These are phyloP conservation scores for Stagonosporopsis rhizophila DNA, from an alignment of 2,329 filamentous ascomycete species.

Conservation along the genomic window DNA sequence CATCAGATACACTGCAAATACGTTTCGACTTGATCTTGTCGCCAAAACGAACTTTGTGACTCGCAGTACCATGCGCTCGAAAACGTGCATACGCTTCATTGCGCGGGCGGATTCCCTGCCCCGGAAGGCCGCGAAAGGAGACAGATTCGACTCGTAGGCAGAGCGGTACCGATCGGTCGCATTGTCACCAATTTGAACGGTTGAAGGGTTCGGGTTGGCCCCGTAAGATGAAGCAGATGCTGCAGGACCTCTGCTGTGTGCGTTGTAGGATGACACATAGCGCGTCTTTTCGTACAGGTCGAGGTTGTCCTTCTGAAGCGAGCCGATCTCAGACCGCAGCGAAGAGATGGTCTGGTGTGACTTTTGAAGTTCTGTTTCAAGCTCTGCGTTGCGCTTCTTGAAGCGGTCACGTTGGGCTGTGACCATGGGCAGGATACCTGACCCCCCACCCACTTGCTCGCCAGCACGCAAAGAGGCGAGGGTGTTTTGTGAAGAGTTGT, in stretches of 20 bases:
- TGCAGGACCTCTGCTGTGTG: slow-evolving; percentile 69
- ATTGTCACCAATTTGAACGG: slow-evolving; percentile 62
- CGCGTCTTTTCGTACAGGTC: slow-evolving; percentile 97
- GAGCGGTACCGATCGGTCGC: slow-evolving; percentile 79
- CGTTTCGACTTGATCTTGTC: slow-evolving; percentile 86
- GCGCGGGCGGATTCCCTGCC: slow-evolving; percentile 91
- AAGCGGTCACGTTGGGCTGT: slow-evolving; percentile 97
- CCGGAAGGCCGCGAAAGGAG: slow-evolving; percentile 92
- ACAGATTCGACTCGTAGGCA: slow-evolving; percentile 94
- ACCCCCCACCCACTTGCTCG: slow-evolving; percentile 74
- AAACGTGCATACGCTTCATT: slow-evolving; percentile 90
- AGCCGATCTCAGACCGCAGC: slow-evolving; percentile 86
- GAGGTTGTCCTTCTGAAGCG: slow-evolving; percentile 94
- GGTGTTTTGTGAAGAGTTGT: slow-evolving; percentile 54
- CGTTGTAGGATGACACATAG: slow-evolving; percentile 93
- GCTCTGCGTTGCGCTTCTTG: slow-evolving; percentile 91
- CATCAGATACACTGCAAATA: slow-evolving; percentile 92
- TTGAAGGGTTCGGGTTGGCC: slow-evolving; percentile 75
- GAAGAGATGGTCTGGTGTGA: slow-evolving; percentile 82
- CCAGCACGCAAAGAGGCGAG: slow-evolving; percentile 68
- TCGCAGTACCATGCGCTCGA: slow-evolving; percentile 88
- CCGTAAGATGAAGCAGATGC: slow-evolving; percentile 69
- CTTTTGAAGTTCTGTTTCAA: slow-evolving; percentile 89
- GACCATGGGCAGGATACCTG: slow-evolving; percentile 95
- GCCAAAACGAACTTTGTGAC: slow-evolving; percentile 90